These are phyloP conservation scores for Elsinoe necatrix DNA, from an alignment of 2,329 filamentous ascomycete genomes.

Conservation along the genomic window DNA sequence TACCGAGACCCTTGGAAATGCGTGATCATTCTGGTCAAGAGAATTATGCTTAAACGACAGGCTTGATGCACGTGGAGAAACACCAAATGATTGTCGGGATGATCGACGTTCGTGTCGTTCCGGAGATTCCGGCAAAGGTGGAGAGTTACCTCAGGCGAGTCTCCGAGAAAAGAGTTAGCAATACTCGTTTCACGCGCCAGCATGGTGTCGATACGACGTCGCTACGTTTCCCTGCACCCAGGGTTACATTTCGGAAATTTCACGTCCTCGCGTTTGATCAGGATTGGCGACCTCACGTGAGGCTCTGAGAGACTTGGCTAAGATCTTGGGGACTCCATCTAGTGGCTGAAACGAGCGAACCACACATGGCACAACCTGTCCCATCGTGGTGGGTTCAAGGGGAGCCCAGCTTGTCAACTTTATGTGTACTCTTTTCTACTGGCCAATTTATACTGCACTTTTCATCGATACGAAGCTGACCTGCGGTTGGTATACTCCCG, in stretches of 20 bases:
- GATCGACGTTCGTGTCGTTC: background rate
- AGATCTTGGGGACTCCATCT: background rate
- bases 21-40: background rate
- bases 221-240: background rate
- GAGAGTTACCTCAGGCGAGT: background rate
- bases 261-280: background rate
- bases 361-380: background rate
- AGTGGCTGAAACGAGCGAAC: background rate
- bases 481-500: too few species aligned
- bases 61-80: background rate
- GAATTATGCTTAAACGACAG: background rate
- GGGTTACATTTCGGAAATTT: background rate
- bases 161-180: background rate
- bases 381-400: background rate
- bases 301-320: background rate
- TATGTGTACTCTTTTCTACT: background rate
- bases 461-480: too few species aligned
- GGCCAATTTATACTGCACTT: background rate
- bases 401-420: background rate
- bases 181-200: background rate
- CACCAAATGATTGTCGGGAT: background rate
- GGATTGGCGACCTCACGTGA: background rate
- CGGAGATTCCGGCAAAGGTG: background rate
- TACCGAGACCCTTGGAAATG: background rate
- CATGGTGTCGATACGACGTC: background rate